Base-by-base conservation (phyloP, 768 basidiomycete genomes). In the Russula olivacea region DNA sequence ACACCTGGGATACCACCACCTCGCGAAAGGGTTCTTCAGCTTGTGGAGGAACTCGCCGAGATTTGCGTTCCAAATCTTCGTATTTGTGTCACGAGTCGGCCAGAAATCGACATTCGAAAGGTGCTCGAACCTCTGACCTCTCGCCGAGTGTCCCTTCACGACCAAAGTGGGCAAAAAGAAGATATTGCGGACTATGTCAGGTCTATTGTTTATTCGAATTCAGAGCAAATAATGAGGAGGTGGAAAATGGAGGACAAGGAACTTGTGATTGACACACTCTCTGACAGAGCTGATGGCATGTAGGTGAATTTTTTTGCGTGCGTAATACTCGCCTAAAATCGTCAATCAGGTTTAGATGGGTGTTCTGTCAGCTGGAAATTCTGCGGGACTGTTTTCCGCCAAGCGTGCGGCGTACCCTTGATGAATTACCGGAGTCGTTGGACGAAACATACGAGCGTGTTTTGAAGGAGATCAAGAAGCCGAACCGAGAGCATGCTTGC, bases 51-150 rank as follows among this genome's bases (percentile, higher is more conserved):
- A 23, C 50, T 59, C 1, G 12, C n/a, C 3, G 50, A 21, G n/a
- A 32, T 38, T 11, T 21, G 10, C 4, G 8, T 32, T 41, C 55
- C 34, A 4, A 50, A 57, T 21, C 23, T 57, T 19, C 61, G 38
- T 11, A 11, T 62, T 0, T 58, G 55, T 17, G 38, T 58, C 34
- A 58, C 55, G 7, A 45, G 61, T 7, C 61, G 61, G 4, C 40
- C 55, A 9, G 60, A 61, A 9, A 8, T 25, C 10, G 36, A 38
- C 36, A 48, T 55, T 17, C 53, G 23, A 21, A 17, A 23, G 9
- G 45, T 15, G 28, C 52, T 61, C 7, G 45, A 40, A 30, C 53
- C 43, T 11, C 21, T 61, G 1, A 1, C 25, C 0, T 21, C 34
- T 32, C 53, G 7, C 15, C 9, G 19, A 8, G 21, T 61, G n/a